phyloP scores from a whole-genome alignment of 1,139 yeast genomes.

The Scheffersomyces lignicola region DNA sequence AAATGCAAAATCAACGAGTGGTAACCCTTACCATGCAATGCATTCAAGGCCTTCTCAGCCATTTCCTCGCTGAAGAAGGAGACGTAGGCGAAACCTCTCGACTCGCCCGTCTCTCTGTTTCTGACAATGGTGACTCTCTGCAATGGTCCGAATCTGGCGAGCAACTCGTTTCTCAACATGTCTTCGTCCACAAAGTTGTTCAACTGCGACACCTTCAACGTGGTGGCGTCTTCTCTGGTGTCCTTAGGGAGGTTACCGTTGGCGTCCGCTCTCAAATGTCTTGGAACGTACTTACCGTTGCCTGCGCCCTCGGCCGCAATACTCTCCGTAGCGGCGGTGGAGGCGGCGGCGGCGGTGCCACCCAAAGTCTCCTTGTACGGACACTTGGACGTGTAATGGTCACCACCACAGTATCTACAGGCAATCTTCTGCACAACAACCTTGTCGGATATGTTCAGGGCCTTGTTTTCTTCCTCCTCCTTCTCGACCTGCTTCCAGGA shows the following conservation, averaged over 20 bases:
- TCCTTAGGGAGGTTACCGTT: slow-evolving; percentile 56
- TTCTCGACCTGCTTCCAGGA: slow-evolving; percentile 70
- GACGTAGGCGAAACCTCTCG: slow-evolving; percentile 97
- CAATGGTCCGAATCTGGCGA: slow-evolving; percentile 70
- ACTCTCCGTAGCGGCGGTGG: slow-evolving; percentile 26
- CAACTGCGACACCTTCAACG: slow-evolving; percentile 90
- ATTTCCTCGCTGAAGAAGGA: slow-evolving; percentile 67
- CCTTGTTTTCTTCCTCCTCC: slow-evolving; percentile 58
- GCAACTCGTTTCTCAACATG: slow-evolving; percentile 71
- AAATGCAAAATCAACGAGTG: slow-evolving; percentile 84
- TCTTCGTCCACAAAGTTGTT: slow-evolving; percentile 84
- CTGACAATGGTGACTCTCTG: slow-evolving; percentile 83
- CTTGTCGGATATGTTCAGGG: slow-evolving; percentile 50
- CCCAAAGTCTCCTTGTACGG: slow-evolving; percentile 93
- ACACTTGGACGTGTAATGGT: slow-evolving; percentile 93
- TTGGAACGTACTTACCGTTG: slow-evolving; percentile 67
- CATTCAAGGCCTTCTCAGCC: slow-evolving; percentile 79
- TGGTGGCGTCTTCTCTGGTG: slow-evolving; percentile 80
- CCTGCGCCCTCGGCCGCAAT: slow-evolving; percentile 26
- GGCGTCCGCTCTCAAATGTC: slow-evolving; percentile 66
- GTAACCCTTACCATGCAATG: slow-evolving; percentile 88
- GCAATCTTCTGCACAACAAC: slow-evolving; percentile 51
- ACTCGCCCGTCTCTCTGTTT: slow-evolving; percentile 91
- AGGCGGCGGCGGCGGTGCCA: slow-evolving; percentile 37
- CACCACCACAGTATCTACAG: slow-evolving; percentile 94